Conservation (phyloP, 768 basidiomycete genomes). For the Leccinum sublutescens region DNA sequence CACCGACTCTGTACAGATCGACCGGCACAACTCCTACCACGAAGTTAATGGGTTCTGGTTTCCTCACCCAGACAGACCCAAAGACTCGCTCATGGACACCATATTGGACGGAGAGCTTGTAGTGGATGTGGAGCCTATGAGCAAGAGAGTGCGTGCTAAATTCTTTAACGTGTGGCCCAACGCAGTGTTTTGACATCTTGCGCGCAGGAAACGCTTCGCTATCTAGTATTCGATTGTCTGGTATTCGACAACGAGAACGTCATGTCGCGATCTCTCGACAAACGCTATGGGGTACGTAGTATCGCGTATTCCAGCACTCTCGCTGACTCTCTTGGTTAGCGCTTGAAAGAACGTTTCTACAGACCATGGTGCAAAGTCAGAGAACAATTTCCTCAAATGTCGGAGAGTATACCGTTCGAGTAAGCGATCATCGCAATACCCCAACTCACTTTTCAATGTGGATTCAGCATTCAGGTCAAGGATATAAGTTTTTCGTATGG, state of each 20-base stretch:
- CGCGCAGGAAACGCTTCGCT: conserved; percentile 71
- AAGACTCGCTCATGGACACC: conserved; percentile 68
- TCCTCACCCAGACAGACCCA: conserved; percentile 79
- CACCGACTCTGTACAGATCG: conserved; percentile 58
- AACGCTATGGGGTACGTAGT: conserved; percentile 81
- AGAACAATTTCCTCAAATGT: conserved; percentile 65
- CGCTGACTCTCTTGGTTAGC: conserved; percentile 15
- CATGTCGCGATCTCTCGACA: conserved; percentile 79
- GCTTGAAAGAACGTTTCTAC: conserved; percentile 79
- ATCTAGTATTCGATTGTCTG: conserved; percentile 90
- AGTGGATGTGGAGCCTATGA: conserved; percentile 78
- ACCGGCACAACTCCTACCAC: conserved; percentile 89
- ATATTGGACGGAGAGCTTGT: conserved; percentile 95
- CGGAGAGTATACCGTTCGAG: conserved; percentile 74
- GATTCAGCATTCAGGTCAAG: conserved; percentile 77
- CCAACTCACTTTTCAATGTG: conserved; percentile 7
- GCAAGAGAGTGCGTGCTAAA: conserved; percentile 53
- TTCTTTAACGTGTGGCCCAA: conserved; percentile 1
- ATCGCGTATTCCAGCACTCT: background rate
- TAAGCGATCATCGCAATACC: conserved; percentile 38
- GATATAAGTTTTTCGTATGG: conserved; percentile 84
- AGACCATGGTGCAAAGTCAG: conserved; percentile 75
- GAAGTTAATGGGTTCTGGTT: conserved; percentile 77
- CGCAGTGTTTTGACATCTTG: background rate
- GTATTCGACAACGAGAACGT: conserved; percentile 84